A percentile compares a stretch with the other conserved stretches of the same genome.
These are phyloP conservation scores for Cyberlindnera suaveolens DNA, from an alignment of 805 yeast species.

Conservation along the genomic window DNA sequence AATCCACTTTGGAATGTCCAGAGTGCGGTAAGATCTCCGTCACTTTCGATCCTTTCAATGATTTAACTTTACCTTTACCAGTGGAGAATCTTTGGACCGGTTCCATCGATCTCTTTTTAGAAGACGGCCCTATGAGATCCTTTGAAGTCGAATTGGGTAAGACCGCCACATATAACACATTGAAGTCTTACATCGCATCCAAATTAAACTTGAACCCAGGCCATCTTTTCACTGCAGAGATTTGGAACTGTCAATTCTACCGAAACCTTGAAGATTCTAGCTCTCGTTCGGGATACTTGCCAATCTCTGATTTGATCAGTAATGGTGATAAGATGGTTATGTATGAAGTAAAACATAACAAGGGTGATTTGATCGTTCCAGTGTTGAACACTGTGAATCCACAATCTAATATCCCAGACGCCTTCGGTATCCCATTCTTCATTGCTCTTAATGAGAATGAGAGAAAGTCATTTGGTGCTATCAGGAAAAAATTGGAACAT, in stretches of 20 bases:
- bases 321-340: constrained; percentile 59
- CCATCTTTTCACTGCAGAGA: constrained; percentile 46
- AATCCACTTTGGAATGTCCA: constrained; percentile 87
- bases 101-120: constrained; percentile 56
- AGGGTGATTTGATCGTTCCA: constrained; percentile 54
- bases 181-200: constrained; percentile 54
- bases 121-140: constrained; percentile 38
- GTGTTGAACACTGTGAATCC: constrained; percentile 42
- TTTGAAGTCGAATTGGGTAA: constrained; percentile 72
- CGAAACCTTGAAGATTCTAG: constrained; percentile 61
- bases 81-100: constrained; percentile 67
- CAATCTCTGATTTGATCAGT: constrained; percentile 61
- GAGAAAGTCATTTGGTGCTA: constrained; percentile 45
- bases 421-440: constrained; percentile 77
- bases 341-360: constrained; percentile 41
- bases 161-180: constrained; percentile 54
- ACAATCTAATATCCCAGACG: constrained; percentile 35
- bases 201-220: constrained; percentile 33
- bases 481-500: constrained; percentile 51
- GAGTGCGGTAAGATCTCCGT: constrained; percentile 71
- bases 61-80: constrained; percentile 85
- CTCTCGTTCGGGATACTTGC: constrained; percentile 45
- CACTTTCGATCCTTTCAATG: constrained; percentile 92
- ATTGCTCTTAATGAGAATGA: constrained; percentile 51
- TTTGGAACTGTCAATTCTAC: constrained; percentile 64